These are phyloP conservation scores for Jaltomata sinuosa DNA, from an alignment of 257 asterid species.

Conservation along the genomic window DNA sequence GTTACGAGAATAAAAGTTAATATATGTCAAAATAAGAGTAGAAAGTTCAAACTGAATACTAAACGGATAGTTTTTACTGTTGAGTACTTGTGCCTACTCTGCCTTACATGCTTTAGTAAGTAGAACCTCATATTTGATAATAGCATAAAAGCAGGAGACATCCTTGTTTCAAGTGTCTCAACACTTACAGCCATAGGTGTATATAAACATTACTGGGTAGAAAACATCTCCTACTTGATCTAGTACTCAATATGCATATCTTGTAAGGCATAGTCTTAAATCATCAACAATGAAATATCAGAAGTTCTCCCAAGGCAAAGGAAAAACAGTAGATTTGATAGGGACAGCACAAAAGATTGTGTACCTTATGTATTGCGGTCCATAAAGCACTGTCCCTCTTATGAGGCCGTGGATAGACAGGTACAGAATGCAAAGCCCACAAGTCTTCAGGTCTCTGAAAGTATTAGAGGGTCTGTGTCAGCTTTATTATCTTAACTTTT, in stretches of 20 bases:
- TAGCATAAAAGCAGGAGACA: background rate
- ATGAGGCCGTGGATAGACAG: conserved; percentile 84
- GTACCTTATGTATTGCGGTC: conserved; percentile 82
- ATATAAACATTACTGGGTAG: background rate
- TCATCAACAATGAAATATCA: background rate
- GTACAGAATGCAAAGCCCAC: conserved; percentile 86
- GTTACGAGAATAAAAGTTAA: background rate
- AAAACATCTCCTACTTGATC: background rate
- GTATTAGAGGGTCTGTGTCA: conserved; percentile 19
- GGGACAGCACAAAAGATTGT: background rate
- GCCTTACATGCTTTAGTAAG: background rate
- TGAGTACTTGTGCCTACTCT: background rate
- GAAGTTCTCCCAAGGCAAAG: background rate
- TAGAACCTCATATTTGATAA: background rate
- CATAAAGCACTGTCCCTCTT: conserved; percentile 53
- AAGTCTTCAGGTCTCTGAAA: conserved; percentile 89
- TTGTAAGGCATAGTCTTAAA: background rate
- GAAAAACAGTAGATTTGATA: background rate
- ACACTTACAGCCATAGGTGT: background rate
- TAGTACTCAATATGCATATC: background rate
- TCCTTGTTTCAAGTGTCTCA: background rate
- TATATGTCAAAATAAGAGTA: background rate
- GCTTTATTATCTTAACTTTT: conserved; percentile 7
- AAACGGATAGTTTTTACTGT: background rate
- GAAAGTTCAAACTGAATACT: background rate